A percentile compares a stretch with the other conserved stretches of the same genome.
Evolutionary conservation across 1,139 yeast genomes (phyloP).

Genomic region (Meyerozyma elateridarum): DNA sequence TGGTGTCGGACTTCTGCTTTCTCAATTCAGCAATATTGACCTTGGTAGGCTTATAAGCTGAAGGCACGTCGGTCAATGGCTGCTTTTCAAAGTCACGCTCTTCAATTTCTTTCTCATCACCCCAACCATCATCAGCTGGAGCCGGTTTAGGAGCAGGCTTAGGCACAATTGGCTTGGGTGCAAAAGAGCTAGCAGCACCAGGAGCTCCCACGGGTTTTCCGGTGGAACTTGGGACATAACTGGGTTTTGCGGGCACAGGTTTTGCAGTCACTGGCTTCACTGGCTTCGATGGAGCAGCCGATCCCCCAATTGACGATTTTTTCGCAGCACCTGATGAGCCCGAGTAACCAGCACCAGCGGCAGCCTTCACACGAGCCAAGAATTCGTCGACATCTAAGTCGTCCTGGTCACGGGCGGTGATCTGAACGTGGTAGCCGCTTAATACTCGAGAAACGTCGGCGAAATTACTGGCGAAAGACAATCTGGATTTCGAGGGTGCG

Average conservation of each 20-base stretch:
- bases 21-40: constrained; percentile 42
- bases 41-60: constrained; percentile 68
- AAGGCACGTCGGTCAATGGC: constrained; percentile 57
- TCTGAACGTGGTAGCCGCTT: constrained; percentile 88
- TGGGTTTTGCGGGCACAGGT: constrained; percentile 18
- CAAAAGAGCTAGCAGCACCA: neutral
- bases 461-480: constrained; percentile 71
- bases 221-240: constrained; percentile 35
- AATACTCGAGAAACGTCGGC: constrained; percentile 67
- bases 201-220: constrained; percentile 32
- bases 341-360: constrained; percentile 94
- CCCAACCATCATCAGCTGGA: constrained; percentile 59
- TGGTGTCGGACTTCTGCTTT: constrained; percentile 44
- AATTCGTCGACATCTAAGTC: constrained; percentile 81
- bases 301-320: constrained; percentile 6
- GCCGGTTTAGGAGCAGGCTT: constrained; percentile 21
- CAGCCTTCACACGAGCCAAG: constrained; percentile 72
- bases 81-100: constrained; percentile 64
- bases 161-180: constrained; percentile 17
- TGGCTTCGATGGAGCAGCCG: constrained; percentile 4
- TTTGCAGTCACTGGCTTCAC: constrained; percentile 2
- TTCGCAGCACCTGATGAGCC: constrained; percentile 36
- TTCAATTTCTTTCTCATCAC: constrained; percentile 55
- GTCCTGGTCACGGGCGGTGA: constrained; percentile 91
- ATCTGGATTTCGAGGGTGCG: constrained; percentile 69